These are phyloP conservation scores for Capsicum baccatum DNA, from an alignment of 257 asterid species.

Conservation along the genomic window DNA sequence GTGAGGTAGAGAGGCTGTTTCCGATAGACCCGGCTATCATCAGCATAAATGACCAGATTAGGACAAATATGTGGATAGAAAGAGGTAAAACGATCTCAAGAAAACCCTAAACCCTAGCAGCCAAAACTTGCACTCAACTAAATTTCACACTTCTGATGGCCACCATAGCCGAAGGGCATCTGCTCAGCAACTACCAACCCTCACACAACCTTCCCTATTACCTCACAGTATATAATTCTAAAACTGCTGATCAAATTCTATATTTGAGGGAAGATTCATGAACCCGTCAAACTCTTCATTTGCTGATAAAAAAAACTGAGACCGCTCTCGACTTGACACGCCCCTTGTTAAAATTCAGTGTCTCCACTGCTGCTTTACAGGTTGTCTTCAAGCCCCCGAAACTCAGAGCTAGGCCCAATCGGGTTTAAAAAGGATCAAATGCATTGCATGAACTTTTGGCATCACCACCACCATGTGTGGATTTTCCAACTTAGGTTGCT, in stretches of 20 bases:
- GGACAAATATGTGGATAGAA: not conserved
- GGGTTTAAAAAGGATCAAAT: not conserved
- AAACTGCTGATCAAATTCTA: not conserved
- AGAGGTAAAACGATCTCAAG: not conserved
- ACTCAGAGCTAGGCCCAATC: not conserved
- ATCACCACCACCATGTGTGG: slow-evolving; percentile 33
- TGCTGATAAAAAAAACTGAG: not conserved
- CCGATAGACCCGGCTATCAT: not conserved
- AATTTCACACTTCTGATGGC: not conserved
- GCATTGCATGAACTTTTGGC: not conserved
- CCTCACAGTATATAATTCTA: not conserved
- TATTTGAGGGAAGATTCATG: not conserved
- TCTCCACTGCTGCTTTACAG: not conserved
- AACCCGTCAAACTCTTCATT: not conserved
- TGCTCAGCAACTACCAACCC: too few species aligned
- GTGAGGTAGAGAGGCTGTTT: too few species aligned
- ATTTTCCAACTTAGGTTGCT: slow-evolving; percentile 33
- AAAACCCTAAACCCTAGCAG: not conserved
- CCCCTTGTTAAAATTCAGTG: not conserved
- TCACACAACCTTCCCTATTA: too few species aligned
- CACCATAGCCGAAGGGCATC: not conserved
- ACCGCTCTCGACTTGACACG: not conserved
- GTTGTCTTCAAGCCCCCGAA: slow-evolving; percentile 22
- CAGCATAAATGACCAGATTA: not conserved
- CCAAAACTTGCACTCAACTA: not conserved